Evolutionary conservation across 1,284 basidiomycete species (phyloP).

Genomic region (Megacollybia platyphylla): DNA sequence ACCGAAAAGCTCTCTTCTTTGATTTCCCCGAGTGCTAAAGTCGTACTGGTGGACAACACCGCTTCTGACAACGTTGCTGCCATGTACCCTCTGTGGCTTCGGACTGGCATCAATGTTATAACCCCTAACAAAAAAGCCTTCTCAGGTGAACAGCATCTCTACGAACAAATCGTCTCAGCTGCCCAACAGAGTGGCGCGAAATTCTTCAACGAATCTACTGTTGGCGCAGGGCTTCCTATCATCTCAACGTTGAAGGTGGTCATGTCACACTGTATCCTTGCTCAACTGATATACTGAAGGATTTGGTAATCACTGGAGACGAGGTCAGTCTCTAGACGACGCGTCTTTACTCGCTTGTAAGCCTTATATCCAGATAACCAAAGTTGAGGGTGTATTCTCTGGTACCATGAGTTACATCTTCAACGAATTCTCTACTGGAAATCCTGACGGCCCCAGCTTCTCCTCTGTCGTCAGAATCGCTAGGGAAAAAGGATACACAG

Average conservation of each 20-base stretch:
- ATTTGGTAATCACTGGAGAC: constrained; percentile 87
- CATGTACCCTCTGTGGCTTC: constrained; percentile 76
- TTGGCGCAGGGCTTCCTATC: constrained; percentile 92
- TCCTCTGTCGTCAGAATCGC: constrained; percentile 85
- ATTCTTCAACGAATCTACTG: constrained; percentile 87
- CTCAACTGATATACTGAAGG: constrained; percentile 39
- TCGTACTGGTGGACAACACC: constrained; percentile 90
- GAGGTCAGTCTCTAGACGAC: constrained; percentile 33
- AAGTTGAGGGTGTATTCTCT: constrained; percentile 82
- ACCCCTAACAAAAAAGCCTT: constrained; percentile 99
- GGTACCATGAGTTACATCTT: constrained; percentile 99
- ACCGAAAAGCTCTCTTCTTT: constrained; percentile 30
- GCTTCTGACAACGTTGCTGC: constrained; percentile 77
- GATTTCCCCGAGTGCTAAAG: constrained; percentile 36
- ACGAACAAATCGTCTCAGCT: constrained; percentile 54
- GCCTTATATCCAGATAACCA: constrained; percentile 37
- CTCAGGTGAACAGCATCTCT: constrained; percentile 66
- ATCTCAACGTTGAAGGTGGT: constrained; percentile 88
- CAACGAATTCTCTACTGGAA: constrained; percentile 81
- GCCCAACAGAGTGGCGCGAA: constrained; percentile 45
- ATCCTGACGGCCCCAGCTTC: constrained; percentile 54
- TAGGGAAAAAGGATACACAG: constrained; percentile 90
- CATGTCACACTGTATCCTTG: constrained; percentile 64
- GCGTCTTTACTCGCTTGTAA: constrained; percentile 1
- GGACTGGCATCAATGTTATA: constrained; percentile 75